Evolutionary conservation across 208 protist species (phyloP), one percentile per base, ranked within the genome.

Genomic region (Zelonia costaricensis): DNA sequence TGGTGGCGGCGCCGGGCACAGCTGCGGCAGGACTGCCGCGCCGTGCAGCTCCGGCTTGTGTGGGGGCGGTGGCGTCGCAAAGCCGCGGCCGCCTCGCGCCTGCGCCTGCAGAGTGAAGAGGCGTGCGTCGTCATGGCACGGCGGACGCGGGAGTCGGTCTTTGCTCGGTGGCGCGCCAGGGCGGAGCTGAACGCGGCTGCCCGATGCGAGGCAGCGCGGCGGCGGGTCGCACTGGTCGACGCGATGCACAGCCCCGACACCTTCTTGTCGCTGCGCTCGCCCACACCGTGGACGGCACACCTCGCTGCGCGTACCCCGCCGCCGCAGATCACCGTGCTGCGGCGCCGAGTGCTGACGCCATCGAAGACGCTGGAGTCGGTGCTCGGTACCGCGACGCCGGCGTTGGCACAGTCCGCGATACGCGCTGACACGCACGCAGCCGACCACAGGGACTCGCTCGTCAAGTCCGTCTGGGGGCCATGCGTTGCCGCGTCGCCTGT

Each of bases 1-100:
- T 42, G 46, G 20, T 86, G 79, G 79, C 58, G 57, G 42, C 59
- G 52, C 16, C 56, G 59, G 35, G 52, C 55, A 28, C 60, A 67
- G 33, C 47, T 39, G 18, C 30, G 4, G 23, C 55, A 27, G 10
- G 33, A 27, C 53, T 13, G 15, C 0, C 59, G 59, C 3, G 12
- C 28, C 10, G 31, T 39, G 3, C 69, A 56, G 8, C 47, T 54
- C 27, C 43, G 49, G 42, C 16, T 23, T 9, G 18, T 59, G 5
- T 62, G 49, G 36, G 25, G 47, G 15, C 36, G 25, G 33, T 78
- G 54, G 59, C 35, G 27, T 22, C 16, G 31, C 12, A 33, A 59
- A n/a, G 44, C 49, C 20, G 49, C 43, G 25, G 42, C 42, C 13
- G 4, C 20, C n/a, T 20, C 28, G 10, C 10, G 36, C 22, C 58